Evolutionary conservation across 306 rosid species (phyloP), one percentile per base, ranked within the genome.

Genomic region (Gillenia trifoliata): DNA sequence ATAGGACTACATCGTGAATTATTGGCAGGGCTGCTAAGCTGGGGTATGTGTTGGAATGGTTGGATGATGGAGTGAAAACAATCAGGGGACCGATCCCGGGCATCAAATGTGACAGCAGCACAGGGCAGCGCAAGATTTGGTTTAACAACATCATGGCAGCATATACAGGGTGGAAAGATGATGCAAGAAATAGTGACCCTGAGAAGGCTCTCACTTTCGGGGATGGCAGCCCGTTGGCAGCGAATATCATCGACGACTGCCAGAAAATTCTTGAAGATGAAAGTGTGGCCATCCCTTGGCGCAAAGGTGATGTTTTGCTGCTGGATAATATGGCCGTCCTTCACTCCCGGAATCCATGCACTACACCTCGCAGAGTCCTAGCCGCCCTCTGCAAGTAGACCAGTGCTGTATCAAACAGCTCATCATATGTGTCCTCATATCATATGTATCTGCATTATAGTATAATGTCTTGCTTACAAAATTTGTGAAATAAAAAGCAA

Each of bases 61-160:
- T 84, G 71, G 91, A 84, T 9, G 89, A 87, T 72, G 92, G 89
- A 75, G 97, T 87, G 77, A 93, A 85, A 79, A 81, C 96, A 0
- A 57, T 89, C 0, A 87, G 83, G 98, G 98, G 97, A 68, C 97
- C 98, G 28, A 89, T n/a, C 74, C 84, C 97, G 12, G 97, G 88
- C 8, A 64, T 88, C 40, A 91, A 89, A 69, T 77, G 76, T 15
- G 94, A 91, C 64, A 72, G 82, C 65, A 72, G 84, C 78, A 78
- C 30, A 31, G 88, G 96, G 36, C 72, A 77, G 69, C 86, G 89
- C 29, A 90, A 91, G 90, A 86, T 86, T 52, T 94, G 96, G 98
- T 89, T 93, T 74, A 93, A 93, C 29, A 88, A 94, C 86, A 89
- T 93, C 96, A 92, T 87, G 49, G 92, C 91, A 19, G 94, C 98